Evolutionary conservation across 2,329 filamentous ascomycete genomes (phyloP).

Genomic region (Clonostachys byssicola): DNA sequence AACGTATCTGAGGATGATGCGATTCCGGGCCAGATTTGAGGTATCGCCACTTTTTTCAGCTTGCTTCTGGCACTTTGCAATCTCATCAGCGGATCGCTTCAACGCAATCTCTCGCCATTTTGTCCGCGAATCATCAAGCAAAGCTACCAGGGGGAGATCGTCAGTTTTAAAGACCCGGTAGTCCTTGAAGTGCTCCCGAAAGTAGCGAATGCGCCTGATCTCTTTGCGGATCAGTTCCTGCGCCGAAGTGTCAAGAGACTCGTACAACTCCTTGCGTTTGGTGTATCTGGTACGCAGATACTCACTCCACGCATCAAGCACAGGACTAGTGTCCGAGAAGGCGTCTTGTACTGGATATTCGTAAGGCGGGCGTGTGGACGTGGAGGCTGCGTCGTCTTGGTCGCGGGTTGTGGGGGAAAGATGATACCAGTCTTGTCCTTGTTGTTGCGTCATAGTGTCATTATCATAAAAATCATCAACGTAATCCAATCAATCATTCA

Average conservation of each 20-base stretch:
- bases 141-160: conserved; percentile 6
- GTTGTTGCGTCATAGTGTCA: background rate
- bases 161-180: conserved; percentile 6
- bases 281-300: conserved; percentile 5
- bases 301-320: conserved; percentile 7
- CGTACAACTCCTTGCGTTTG: conserved; percentile 4
- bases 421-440: conserved; percentile 3
- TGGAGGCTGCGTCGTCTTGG: background rate
- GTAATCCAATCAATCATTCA: no score
- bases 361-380: conserved; percentile 2
- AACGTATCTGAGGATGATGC: conserved; percentile 5
- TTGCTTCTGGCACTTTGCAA: conserved; percentile 5
- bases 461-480: background rate
- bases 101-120: conserved; percentile 9
- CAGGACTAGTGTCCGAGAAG: background rate
- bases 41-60: conserved; percentile 3
- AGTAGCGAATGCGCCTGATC: conserved; percentile 8
- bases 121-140: conserved; percentile 8
- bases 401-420: background rate
- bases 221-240: conserved; percentile 9
- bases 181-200: conserved; percentile 10
- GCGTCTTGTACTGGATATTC: conserved; percentile 7
- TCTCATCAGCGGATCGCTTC: conserved; percentile 4
- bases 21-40: background rate
- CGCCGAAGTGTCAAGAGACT: conserved; percentile 3